Conservation (phyloP, 768 basidiomycete species). For the Phylloporus sp. region DNA sequence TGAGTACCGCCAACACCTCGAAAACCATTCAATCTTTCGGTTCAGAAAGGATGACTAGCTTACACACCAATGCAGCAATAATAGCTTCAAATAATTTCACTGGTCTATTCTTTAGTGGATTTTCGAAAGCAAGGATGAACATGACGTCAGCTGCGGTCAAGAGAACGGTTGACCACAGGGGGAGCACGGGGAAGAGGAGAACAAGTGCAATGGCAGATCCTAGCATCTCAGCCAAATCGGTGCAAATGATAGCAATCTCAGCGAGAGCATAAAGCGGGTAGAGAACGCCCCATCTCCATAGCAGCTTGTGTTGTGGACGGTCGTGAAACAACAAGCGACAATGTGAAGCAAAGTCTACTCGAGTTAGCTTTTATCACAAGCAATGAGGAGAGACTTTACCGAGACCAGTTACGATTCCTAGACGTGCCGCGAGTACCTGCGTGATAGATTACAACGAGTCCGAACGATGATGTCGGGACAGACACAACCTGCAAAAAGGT, state of each 20-base stretch:
- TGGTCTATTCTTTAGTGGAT: constrained; percentile 64
- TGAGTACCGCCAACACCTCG: constrained; percentile 66
- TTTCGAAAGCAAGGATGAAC: constrained; percentile 65
- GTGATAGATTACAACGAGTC: constrained; percentile 1
- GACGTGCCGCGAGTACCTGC: constrained; percentile 70
- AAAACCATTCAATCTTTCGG: background rate
- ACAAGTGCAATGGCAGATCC: constrained; percentile 79
- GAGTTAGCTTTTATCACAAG: constrained; percentile 14
- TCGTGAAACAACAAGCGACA: constrained; percentile 63
- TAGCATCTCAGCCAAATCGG: constrained; percentile 78
- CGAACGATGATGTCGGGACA: background rate
- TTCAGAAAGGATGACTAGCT: background rate
- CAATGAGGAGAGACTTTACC: constrained; percentile 41
- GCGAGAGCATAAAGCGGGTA: constrained; percentile 64
- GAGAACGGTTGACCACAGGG: constrained; percentile 68
- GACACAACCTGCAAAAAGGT: constrained; percentile 66
- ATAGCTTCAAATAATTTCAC: constrained; percentile 65
- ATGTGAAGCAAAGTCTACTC: constrained; percentile 55
- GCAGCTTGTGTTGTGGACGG: constrained; percentile 52
- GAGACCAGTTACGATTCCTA: constrained; percentile 81
- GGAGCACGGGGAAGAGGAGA: constrained; percentile 64
- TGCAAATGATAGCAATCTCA: constrained; percentile 72
- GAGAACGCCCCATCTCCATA: constrained; percentile 56
- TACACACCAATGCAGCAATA: constrained; percentile 58
- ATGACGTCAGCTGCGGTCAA: constrained; percentile 68